Evolutionary conservation across 352 stramenopile species (phyloP).

Genomic region (Pythium plurisporium): DNA sequence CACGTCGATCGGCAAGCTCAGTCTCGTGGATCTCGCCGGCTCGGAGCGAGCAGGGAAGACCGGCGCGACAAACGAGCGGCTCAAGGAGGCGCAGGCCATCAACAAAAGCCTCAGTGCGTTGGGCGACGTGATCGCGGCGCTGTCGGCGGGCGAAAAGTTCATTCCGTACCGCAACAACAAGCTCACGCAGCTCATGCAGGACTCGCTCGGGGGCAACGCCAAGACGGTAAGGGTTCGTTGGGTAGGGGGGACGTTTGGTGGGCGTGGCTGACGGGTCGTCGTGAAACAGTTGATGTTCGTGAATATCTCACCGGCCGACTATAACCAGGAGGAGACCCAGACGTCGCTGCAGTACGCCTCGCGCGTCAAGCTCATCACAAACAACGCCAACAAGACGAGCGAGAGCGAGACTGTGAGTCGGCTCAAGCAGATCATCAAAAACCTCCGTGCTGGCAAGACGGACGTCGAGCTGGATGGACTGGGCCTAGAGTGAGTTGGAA

Average conservation of each 20-base stretch:
- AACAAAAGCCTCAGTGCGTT: constrained; percentile 89
- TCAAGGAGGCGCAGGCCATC: constrained; percentile 88
- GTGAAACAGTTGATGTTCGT: constrained; percentile 85
- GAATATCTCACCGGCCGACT: constrained; percentile 87
- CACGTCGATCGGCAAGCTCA: constrained; percentile 78
- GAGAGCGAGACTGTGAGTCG: constrained; percentile 80
- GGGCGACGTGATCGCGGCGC: constrained; percentile 89
- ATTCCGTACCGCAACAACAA: constrained; percentile 94
- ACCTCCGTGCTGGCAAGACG: constrained; percentile 56
- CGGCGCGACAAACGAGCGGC: constrained; percentile 70
- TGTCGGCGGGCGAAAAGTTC: constrained; percentile 90
- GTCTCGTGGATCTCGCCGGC: constrained; percentile 85
- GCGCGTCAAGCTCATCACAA: constrained; percentile 87
- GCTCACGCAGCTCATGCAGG: constrained; percentile 92
- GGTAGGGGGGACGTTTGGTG: background rate
- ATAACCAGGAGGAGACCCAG: constrained; percentile 87
- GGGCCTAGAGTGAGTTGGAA: constrained; percentile 31
- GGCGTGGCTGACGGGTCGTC: background rate
- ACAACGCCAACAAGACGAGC: constrained; percentile 83
- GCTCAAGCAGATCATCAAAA: constrained; percentile 82
- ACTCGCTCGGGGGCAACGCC: constrained; percentile 90
- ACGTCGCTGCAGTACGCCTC: constrained; percentile 81
- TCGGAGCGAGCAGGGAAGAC: constrained; percentile 87
- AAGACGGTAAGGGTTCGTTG: constrained; percentile 89
- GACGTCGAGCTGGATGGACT: constrained; percentile 71